A percentile compares a stretch with the other conserved stretches of the same genome.
Conservation (phyloP, 1,284 basidiomycete species). For the Chalciporus sp. region DNA sequence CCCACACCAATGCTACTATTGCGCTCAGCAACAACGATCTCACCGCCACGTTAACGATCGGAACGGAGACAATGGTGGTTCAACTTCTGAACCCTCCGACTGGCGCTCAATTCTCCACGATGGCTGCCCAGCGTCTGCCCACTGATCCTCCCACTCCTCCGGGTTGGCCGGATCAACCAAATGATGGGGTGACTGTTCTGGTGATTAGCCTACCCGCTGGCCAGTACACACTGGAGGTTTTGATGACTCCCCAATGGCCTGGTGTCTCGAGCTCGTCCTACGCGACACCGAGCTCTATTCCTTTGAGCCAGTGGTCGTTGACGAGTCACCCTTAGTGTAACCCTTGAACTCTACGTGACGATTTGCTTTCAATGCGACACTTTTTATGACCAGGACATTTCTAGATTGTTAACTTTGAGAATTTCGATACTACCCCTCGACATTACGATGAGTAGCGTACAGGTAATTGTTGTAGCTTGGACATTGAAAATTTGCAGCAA, state of each 20-base stretch:
- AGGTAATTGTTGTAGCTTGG: neutral
- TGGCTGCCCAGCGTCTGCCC: slow-evolving; percentile 53
- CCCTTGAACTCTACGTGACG: neutral
- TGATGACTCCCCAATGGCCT: slow-evolving; percentile 87
- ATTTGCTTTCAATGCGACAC: neutral
- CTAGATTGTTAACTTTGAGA: neutral
- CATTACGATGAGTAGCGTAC: neutral
- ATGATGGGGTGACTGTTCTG: slow-evolving; percentile 81
- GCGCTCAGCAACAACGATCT: slow-evolving; percentile 51
- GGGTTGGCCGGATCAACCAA: slow-evolving; percentile 64
- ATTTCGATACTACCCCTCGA: neutral
- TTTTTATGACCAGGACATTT: slow-evolving; percentile 11
- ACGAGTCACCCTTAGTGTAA: slow-evolving; percentile 56
- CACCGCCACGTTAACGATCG: slow-evolving; percentile 58
- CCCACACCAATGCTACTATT: slow-evolving; percentile 90
- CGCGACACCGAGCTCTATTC: slow-evolving; percentile 57
- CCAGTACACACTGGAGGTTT: slow-evolving; percentile 71
- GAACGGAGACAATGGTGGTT: slow-evolving; percentile 46
- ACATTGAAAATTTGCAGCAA: no score
- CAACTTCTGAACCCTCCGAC: slow-evolving; percentile 58
- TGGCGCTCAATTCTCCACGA: slow-evolving; percentile 58
- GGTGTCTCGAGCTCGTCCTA: slow-evolving; percentile 56
- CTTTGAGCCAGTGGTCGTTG: slow-evolving; percentile 61
- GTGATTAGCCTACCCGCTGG: slow-evolving; percentile 74
- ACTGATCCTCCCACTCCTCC: slow-evolving; percentile 65